These are phyloP conservation scores for Aspergillus texensis DNA, from an alignment of 2,329 filamentous ascomycete genomes.

Conservation along the genomic window DNA sequence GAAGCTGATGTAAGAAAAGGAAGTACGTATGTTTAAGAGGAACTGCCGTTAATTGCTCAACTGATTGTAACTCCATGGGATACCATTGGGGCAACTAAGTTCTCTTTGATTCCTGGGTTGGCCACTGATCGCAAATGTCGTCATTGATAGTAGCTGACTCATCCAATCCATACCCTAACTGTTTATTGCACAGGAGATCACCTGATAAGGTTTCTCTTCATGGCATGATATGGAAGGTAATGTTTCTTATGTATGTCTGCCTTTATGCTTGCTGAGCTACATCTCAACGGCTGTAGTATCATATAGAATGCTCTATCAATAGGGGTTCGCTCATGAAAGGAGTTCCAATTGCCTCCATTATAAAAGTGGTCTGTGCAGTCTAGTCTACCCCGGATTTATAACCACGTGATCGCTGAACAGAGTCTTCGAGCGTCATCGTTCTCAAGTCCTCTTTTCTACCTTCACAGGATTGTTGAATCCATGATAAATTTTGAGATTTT, in stretches of 20 bases:
- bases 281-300: background rate
- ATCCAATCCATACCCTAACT: background rate
- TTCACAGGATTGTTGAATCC: background rate
- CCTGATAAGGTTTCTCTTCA: background rate
- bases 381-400: constrained; percentile 10
- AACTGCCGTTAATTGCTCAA: background rate
- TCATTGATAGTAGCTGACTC: constrained; percentile 1
- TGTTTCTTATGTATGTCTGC: background rate
- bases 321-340: background rate
- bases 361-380: background rate
- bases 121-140: background rate
- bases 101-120: background rate
- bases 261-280: background rate
- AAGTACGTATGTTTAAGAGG: background rate
- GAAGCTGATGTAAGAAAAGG: background rate
- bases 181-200: background rate
- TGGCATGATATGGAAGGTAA: background rate
- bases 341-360: background rate
- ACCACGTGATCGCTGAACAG: constrained; percentile 12
- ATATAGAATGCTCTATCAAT: background rate
- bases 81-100: background rate
- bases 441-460: background rate
- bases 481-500: background rate
- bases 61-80: background rate
- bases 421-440: constrained; percentile 16